phyloP scores from a whole-genome alignment of 2,329 filamentous ascomycete genomes.

The Plectosphaerella plurivora region DNA sequence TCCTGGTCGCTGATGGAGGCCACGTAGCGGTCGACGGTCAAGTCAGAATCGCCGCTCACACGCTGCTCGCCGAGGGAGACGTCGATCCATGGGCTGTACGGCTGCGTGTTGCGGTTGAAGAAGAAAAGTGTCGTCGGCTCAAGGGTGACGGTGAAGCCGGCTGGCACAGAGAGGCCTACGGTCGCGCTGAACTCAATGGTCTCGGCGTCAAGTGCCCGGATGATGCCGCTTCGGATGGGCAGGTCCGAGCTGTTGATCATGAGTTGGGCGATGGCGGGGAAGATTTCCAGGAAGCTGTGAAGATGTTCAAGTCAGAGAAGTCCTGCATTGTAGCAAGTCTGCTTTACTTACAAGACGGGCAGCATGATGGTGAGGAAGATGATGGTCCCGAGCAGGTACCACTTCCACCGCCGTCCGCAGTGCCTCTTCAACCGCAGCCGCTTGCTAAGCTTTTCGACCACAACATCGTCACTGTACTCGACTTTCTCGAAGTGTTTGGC shows the following conservation, averaged over 20 bases:
- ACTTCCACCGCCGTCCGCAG: slow-evolving; percentile 36
- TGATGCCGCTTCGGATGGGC: slow-evolving; percentile 28
- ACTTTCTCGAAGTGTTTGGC: background rate
- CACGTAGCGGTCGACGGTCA: background rate
- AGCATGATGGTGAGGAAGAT: slow-evolving; percentile 39
- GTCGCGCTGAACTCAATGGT: slow-evolving; percentile 22
- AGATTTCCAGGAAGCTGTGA: slow-evolving; percentile 37
- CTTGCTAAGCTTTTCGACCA: background rate
- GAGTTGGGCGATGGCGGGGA: slow-evolving; percentile 40
- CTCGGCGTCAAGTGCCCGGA: slow-evolving; percentile 26
- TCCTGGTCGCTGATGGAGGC: background rate
- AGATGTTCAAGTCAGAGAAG: background rate
- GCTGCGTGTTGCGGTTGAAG: background rate
- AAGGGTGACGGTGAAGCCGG: background rate
- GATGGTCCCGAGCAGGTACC: slow-evolving; percentile 34
- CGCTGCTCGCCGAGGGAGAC: background rate
- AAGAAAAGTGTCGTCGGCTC: background rate
- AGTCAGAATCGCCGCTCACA: background rate
- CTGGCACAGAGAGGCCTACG: background rate
- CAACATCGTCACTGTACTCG: background rate
- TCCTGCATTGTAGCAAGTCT: background rate
- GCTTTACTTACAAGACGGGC: slow-evolving; percentile 36
- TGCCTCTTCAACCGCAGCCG: slow-evolving; percentile 23
- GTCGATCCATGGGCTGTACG: background rate
- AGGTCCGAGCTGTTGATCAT: slow-evolving; percentile 37